Evolutionary conservation across 805 yeast genomes (phyloP).

Genomic region (Candida argentea): DNA sequence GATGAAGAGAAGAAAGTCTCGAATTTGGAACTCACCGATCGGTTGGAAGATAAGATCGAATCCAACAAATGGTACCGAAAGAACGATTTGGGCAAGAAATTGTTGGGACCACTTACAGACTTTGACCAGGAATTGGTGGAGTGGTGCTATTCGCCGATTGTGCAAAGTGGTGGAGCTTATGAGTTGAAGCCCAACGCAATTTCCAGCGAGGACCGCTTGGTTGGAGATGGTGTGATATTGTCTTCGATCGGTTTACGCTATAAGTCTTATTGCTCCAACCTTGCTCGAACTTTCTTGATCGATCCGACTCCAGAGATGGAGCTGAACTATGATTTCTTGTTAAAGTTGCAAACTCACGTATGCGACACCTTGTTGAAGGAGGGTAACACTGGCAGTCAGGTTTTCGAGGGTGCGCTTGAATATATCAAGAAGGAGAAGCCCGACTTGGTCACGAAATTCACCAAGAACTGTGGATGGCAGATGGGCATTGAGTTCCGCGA

Average conservation of each 20-base stretch:
- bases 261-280: constrained; percentile 78
- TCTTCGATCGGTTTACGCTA: constrained; percentile 82
- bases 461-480: constrained; percentile 79
- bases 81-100: constrained; percentile 42
- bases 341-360: constrained; percentile 61
- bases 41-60: constrained; percentile 74
- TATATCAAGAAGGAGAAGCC: constrained; percentile 50
- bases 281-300: constrained; percentile 80
- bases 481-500: constrained; percentile 89
- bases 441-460: constrained; percentile 51
- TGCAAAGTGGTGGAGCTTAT: constrained; percentile 80
- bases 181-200: constrained; percentile 79
- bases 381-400: constrained; percentile 57
- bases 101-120: constrained; percentile 42
- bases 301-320: constrained; percentile 81
- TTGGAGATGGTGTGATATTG: constrained; percentile 66
- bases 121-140: constrained; percentile 72
- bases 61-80: constrained; percentile 54
- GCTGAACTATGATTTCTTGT: constrained; percentile 64
- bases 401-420: constrained; percentile 55
- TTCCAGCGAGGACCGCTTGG: constrained; percentile 53
- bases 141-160: constrained; percentile 89
- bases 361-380: constrained; percentile 44
- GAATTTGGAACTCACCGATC: constrained; percentile 63
- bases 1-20: constrained; percentile 78